Evolutionary conservation across 352 stramenopile genomes (phyloP), one percentile per base, ranked within the genome.

Genomic region (Plasmopara muralis): DNA sequence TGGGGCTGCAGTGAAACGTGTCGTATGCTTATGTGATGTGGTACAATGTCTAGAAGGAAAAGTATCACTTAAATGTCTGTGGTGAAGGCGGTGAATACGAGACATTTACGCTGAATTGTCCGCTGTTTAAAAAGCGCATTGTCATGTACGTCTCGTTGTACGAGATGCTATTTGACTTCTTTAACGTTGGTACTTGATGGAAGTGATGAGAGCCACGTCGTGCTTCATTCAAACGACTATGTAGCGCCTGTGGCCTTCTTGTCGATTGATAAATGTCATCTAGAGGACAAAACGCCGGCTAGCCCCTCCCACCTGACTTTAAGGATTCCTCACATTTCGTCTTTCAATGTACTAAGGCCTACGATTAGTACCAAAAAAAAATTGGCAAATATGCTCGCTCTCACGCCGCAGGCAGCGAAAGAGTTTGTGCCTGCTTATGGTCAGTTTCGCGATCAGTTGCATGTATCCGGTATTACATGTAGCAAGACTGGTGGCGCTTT

Each of bases 31-130:
- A 50, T 43, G 31, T 48, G 47, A 29, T 44, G 51, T 41, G 18
- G 28, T 42, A 10, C 57, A 34, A 43, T 47, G 15, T 54, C 29
- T 49, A 91, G 83, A 74, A 98, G 68, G 75, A 97, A 16, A 89
- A 95, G 52, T 99, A 97, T 68, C 90, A 97, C 50, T 93, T 99
- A 62, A 97, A 99, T 65, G 84, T 98, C 7, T 99, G 95, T 37
- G 97, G 97, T 13, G 97, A 99, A 80, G 97, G 97, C 35, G 97
- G 97, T 15, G 97, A 99, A 70, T 99, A 99, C 78, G 97, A 99
- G 77, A 98, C 95, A 2, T 75, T 99, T 29, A 98, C 97, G 20
- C 65, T 99, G n/a, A 93, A 99, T 77, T 98, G 89, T 63, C 91
- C 93, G 20, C 70, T 97, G 4, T 98, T 99, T 53, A 91, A 95